Evolutionary conservation across 2,329 filamentous ascomycete genomes (phyloP), one percentile per base, ranked within the genome.

Genomic region (Anthostomella pinea): DNA sequence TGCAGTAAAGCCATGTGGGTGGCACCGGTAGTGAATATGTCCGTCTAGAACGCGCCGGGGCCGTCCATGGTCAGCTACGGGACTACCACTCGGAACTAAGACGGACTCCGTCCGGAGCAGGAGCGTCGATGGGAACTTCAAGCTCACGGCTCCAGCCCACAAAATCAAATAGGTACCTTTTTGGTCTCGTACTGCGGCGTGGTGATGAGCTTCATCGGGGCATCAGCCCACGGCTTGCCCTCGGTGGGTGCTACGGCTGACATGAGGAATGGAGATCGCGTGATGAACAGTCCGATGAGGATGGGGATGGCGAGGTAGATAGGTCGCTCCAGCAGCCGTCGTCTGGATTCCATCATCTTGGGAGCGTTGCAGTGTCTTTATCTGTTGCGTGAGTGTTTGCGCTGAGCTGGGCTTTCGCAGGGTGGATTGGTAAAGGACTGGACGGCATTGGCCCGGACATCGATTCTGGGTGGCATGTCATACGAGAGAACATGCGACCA

Each of bases 1-100:
- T 83, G 77, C 32, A 79, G 63, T 33, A 81, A 57, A 3, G 70
- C 67, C 77, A 81, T 82, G 58, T 82, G 73, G 11, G 75, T 77
- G 0, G 78, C 76, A 15, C 73, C 74, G 0, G 66, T 68, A 1
- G 73, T 77, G 57, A 79, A 81, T 46, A 78, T 65, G 50, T 81
- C 75, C 23, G 70, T 72, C 70, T 76, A 42, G 15, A 10, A 19
- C n/a, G 10, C 18, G 13, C 6, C 6, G 28, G 18, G 30, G 14
- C 16, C 8, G n/a, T 21, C 33, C 15, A 26, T 14, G 7, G 14
- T 33, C 25, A 22, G 25, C 30, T 19, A 39, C 14, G 16, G 14
- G 10, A 24, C 20, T 21, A 14, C 18, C n/a, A 23, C 13, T 35
- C 10, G 14, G 15, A 7, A 18, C 9, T 28, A 7, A 26, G 9